These are phyloP conservation scores for Pyrenophora tritici-repentis DNA, from an alignment of 2,329 filamentous ascomycete species.

Conservation along the genomic window DNA sequence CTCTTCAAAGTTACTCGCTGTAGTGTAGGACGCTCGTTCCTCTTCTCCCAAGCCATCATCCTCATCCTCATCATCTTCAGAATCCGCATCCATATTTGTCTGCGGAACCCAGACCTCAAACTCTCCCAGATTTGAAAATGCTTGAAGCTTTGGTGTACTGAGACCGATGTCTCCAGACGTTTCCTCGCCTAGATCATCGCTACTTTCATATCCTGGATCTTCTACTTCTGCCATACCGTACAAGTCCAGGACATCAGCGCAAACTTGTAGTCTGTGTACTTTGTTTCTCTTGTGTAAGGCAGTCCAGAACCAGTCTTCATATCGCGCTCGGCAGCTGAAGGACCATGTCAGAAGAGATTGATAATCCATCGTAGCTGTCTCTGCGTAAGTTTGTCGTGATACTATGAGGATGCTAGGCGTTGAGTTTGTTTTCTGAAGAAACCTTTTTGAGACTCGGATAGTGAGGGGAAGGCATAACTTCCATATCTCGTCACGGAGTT, in stretches of 20 bases:
- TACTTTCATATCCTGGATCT: not conserved
- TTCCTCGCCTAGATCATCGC: not conserved
- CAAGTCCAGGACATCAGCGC: not conserved
- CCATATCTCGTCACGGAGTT: conserved; percentile 6
- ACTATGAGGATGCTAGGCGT: not conserved
- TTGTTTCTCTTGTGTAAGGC: not conserved
- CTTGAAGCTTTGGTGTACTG: not conserved
- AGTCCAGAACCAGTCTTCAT: not conserved
- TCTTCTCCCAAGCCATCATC: not conserved
- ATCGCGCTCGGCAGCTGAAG: not conserved
- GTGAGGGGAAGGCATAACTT: not conserved
- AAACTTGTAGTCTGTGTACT: not conserved
- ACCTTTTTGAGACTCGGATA: not conserved
- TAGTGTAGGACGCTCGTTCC: not conserved
- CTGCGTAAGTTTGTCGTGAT: conserved; percentile 1
- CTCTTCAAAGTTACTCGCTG: not conserved
- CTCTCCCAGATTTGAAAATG: not conserved
- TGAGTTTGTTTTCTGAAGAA: not conserved
- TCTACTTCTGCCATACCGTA: not conserved
- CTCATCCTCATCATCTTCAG: not conserved
- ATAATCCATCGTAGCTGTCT: not conserved
- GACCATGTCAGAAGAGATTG: not conserved
- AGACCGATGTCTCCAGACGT: not conserved
- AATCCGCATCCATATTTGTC: not conserved
- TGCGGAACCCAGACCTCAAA: not conserved